phyloP scores from a whole-genome alignment of 192 early-diverging fungal species.

The Coemansia sp. region DNA sequence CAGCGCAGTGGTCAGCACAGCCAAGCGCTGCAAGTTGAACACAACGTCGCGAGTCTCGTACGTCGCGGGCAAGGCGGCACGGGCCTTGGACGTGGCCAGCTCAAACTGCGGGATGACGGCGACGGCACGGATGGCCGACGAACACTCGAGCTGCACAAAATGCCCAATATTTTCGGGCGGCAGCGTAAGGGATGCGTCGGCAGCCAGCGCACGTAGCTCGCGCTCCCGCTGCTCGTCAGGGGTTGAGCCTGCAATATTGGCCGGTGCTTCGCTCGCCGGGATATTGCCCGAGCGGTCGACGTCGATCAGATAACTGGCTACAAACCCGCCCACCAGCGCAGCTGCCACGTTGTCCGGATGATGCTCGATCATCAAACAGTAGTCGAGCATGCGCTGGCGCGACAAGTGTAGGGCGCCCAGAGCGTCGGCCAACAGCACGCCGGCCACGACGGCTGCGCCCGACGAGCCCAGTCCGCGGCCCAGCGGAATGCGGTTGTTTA shows the following conservation, averaged over 20 bases:
- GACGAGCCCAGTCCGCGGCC: slow-evolving; percentile 97
- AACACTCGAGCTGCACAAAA: slow-evolving; percentile 67
- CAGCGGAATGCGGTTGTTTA: slow-evolving; percentile 90
- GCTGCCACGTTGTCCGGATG: slow-evolving; percentile 98
- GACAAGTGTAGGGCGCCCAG: slow-evolving; percentile 67
- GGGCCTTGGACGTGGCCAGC: slow-evolving; percentile 87
- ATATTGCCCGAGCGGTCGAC: slow-evolving; percentile 37
- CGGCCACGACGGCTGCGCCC: slow-evolving; percentile 93
- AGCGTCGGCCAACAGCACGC: slow-evolving; percentile 79
- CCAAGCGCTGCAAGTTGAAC: slow-evolving; percentile 92
- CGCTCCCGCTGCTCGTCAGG: slow-evolving; percentile 17
- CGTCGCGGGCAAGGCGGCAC: slow-evolving; percentile 74
- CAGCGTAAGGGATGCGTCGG: slow-evolving; percentile 16
- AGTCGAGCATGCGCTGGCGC: slow-evolving; percentile 85
- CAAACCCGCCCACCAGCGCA: slow-evolving; percentile 91
- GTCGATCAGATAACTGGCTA: slow-evolving; percentile 79
- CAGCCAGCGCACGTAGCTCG: slow-evolving; percentile 22
- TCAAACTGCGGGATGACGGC: slow-evolving; percentile 89
- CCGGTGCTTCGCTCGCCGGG: slow-evolving; percentile 34
- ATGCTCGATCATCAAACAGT: slow-evolving; percentile 87
- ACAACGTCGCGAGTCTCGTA: slow-evolving; percentile 82
- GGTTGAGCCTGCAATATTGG: neutral
- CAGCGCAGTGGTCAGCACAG: slow-evolving; percentile 86
- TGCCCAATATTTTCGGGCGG: slow-evolving; percentile 70
- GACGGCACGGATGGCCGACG: slow-evolving; percentile 69